These are phyloP conservation scores for Elongisporangium undulatum DNA, from an alignment of 352 stramenopile species.

Conservation along the genomic window DNA sequence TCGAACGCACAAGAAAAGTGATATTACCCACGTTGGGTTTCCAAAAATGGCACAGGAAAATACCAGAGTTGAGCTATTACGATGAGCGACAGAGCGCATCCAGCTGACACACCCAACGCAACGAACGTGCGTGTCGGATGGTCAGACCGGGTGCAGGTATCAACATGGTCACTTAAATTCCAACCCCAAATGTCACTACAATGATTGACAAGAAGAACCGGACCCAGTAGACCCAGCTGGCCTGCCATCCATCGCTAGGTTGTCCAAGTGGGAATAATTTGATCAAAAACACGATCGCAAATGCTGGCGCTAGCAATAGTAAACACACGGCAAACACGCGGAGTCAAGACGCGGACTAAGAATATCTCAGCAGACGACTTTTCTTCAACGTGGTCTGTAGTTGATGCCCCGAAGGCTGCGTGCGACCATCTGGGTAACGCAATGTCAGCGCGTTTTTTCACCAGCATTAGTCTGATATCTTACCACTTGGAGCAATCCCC, in stretches of 20 bases:
- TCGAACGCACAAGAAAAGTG: neutral
- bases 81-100: neutral
- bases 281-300: constrained; percentile 5
- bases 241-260: constrained; percentile 5
- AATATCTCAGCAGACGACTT: constrained; percentile 5
- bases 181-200: neutral
- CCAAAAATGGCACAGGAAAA: neutral
- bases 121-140: neutral
- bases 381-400: no score
- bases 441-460: no score
- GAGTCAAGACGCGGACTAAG: constrained; percentile 3
- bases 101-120: neutral
- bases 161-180: neutral
- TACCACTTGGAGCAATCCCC: no score
- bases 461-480: no score
- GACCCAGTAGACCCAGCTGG: constrained; percentile 13
- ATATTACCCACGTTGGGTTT: neutral
- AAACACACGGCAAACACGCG: constrained; percentile 6
- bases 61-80: neutral
- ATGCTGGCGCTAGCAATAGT: constrained; percentile 4
- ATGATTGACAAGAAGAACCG: constrained; percentile 2
- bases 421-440: no score
- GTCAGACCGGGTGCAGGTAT: neutral
- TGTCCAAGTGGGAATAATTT: constrained; percentile 9
- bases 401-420: no score